Base-by-base conservation (phyloP, 2,329 filamentous ascomycete genomes). In the Hypoxylon sp. region DNA sequence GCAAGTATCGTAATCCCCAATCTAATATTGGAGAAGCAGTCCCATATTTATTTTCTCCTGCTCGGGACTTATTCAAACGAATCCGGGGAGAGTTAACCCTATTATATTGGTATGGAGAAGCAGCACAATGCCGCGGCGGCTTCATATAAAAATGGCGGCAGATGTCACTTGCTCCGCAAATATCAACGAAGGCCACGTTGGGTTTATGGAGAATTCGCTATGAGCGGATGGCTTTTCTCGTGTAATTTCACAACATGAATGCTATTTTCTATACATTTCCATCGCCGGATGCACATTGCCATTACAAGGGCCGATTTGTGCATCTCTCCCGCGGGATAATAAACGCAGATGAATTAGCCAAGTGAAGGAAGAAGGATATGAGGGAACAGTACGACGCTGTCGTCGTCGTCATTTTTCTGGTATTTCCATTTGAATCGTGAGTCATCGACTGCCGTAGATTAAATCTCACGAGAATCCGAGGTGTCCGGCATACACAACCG, bases 51-150 rank as follows among this genome's bases (percentile, higher is more conserved):
- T 16, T 30, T 23, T 29, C 30, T 56, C 23, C 23, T 21, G 30
- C 61, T 61, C 66, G 66, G 63, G 63, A 68, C 59, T 61, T 65
- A 52, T 39, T 43, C 12, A 52, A 27, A 50, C 21, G 53, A 69
- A 58, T 61, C 66, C 34, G 63, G 60, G 59, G 29, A 63, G 32
- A 9, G 41, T n/a, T 63, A 58, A 61, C 52, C 11, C 63, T 56
- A 52, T 51, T 61, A 60, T 66, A 62, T 57, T 47, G 48, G 14
- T 21, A 45, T 29, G 19, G 41, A 55, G 30, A 61, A 52, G 39
- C 19, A 48, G 53, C 29, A 43, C n/a, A 43, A 25, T 55, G 8
- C 45, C 45, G 54, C 37, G 55, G 30, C 41, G 46, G 58, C 56
- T 60, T 65, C 37, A 52, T 61, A 54, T 51, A 47, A n/a, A 53